These are phyloP conservation scores for Cutaneotrichosporon cavernicola DNA, from an alignment of 1,284 basidiomycete genomes.

Conservation along the genomic window DNA sequence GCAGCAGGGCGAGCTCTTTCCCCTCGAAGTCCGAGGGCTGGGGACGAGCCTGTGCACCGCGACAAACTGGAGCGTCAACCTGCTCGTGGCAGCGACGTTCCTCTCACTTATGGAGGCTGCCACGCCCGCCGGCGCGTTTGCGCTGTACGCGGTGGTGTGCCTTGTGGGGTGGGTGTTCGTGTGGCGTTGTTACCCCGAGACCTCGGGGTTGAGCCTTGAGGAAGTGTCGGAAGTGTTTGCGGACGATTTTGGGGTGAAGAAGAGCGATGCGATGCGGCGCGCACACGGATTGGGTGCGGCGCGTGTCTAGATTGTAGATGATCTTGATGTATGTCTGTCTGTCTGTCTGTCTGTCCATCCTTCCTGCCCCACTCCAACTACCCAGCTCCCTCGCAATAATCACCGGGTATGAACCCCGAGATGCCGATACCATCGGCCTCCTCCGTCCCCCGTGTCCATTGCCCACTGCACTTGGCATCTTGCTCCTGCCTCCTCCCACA, in stretches of 20 bases:
- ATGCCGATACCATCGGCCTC: background rate
- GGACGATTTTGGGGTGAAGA: conserved; percentile 55
- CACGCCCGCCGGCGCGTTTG: conserved; percentile 74
- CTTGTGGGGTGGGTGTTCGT: conserved; percentile 69
- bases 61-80: conserved; percentile 73
- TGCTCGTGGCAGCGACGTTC: conserved; percentile 72
- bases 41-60: conserved; percentile 77
- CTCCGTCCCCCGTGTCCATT: background rate
- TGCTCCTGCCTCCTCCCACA: background rate
- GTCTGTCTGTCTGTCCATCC: no score
- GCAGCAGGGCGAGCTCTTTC: conserved; percentile 82
- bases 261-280: conserved; percentile 44
- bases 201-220: conserved; percentile 53
- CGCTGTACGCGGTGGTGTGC: conserved; percentile 74
- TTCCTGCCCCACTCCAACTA: background rate
- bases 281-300: background rate
- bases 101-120: conserved; percentile 72
- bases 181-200: conserved; percentile 71
- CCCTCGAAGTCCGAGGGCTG: conserved; percentile 74
- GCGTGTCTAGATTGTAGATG: background rate
- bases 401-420: background rate
- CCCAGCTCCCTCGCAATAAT: background rate
- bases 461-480: conserved; percentile 1
- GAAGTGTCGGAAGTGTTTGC: conserved; percentile 58
- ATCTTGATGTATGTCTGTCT: background rate